A percentile compares a stretch with the other conserved stretches of the same genome.
Conservation (phyloP, 768 basidiomycete species). For the Panaeolus cyanescens region DNA sequence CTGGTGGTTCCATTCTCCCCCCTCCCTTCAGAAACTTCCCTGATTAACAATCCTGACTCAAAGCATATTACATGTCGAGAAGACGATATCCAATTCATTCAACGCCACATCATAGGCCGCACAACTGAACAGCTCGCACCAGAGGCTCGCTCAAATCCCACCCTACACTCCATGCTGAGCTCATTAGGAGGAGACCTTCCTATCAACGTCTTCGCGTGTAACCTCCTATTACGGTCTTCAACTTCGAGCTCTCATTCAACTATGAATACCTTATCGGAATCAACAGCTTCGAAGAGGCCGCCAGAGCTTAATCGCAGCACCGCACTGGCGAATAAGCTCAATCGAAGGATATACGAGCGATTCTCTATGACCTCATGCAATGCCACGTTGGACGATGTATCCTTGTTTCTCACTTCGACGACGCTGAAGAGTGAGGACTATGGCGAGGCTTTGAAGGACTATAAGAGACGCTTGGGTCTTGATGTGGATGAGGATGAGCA, state of each 20-base stretch:
- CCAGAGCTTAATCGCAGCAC: conserved; percentile 32
- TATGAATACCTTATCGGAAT: conserved; percentile 11
- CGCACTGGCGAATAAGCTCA: conserved; percentile 42
- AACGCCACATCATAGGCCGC: conserved; percentile 16
- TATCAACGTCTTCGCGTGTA: conserved; percentile 47
- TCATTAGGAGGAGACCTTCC: conserved; percentile 39
- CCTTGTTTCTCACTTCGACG: conserved; percentile 32
- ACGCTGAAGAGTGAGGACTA: conserved; percentile 32
- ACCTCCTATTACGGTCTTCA: conserved; percentile 27
- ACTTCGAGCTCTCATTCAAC: not conserved
- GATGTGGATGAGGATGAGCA: conserved; percentile 23
- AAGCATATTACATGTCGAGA: too few species aligned
- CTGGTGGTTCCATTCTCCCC: not conserved
- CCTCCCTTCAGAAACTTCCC: not conserved
- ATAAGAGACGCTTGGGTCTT: conserved; percentile 38
- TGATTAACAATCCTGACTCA: not conserved
- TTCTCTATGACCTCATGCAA: conserved; percentile 33
- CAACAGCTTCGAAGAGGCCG: conserved; percentile 16
- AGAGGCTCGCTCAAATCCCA: conserved; percentile 11
- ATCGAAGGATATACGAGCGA: conserved; percentile 36
- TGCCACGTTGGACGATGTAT: conserved; percentile 19
- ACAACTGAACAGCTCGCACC: not conserved
- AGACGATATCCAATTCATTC: not conserved
- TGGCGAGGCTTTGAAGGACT: conserved; percentile 31
- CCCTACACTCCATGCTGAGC: conserved; percentile 6